Base-by-base conservation (phyloP, 1,139 yeast species). In the Blastobotrys raffinosifermentans region DNA sequence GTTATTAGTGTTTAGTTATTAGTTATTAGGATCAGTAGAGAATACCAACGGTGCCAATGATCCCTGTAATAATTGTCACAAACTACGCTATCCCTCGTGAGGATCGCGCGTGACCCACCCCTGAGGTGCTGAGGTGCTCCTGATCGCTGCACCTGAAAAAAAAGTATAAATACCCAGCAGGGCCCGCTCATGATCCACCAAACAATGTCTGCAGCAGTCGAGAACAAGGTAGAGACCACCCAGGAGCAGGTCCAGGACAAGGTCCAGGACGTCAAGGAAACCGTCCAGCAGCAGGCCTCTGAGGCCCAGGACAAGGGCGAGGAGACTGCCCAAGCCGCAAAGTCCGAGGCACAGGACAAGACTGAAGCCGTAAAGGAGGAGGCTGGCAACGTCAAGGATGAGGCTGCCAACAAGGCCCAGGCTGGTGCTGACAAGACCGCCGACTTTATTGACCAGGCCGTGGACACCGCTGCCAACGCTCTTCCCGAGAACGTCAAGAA, bases 401-500 rank as follows among this genome's bases (percentile, higher is more conserved):
- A 39, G 21, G 45, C 33, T 19, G 37, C 38, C 31, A 27, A 32
- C 31, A 43, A 26, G 27, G 44, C 40, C 40, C 47, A 41, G 33
- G 50, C 39, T 17, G 47, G 41, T 32, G 46, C 43, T 32, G 43
- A 39, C 31, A 40, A 35, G 19, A 35, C 48, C 34, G 38, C 36
- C 25, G 40, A 41, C 39, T 51, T 34, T 19, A 54, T 36, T 32
- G 49, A 41, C 27, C 44, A 47, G 34, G 55, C 44, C 23, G 41
- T 37, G 26, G 46, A 47, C 40, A 38, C 33, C 39, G 46, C 45
- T 15, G 47, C 40, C 15, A 47, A 41, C 17, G 40, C 46, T 26
- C 48, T 41, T 13, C 50, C 58, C 30, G 54, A 47, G 18, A 39
- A 44, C 13, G 45, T 47, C 40, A 53, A 70, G 64, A 73, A 72